A percentile compares a stretch with the other conserved stretches of the same genome.
Evolutionary conservation across 73 alveolate genomes (phyloP).

Genomic region (Paramecium caudatum): DNA sequence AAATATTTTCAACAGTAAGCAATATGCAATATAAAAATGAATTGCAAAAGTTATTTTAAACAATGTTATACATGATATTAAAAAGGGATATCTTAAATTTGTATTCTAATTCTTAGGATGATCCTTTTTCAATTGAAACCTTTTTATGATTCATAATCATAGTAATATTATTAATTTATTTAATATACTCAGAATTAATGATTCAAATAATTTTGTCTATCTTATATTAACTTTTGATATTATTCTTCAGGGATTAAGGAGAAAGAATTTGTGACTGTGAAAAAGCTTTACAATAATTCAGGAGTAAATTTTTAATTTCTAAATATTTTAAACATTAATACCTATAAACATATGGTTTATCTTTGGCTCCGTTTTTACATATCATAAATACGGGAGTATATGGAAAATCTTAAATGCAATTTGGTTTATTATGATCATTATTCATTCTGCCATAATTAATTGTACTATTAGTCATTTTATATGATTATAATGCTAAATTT

Average conservation of each 20-base stretch:
- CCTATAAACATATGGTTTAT: conserved; percentile 63
- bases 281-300: conserved; percentile 29
- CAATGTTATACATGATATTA: conserved; percentile 29
- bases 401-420: conserved; percentile 55
- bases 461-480: not conserved
- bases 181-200: no score
- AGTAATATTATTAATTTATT: no score
- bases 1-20: conserved; percentile 4
- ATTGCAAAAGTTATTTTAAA: conserved; percentile 24
- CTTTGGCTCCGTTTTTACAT: conserved; percentile 62
- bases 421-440: conserved; percentile 55
- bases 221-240: not conserved
- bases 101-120: conserved; percentile 10
- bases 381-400: conserved; percentile 75
- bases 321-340: not conserved
- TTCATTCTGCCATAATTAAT: conserved; percentile 65
- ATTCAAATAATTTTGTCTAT: no score
- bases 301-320: conserved; percentile 59
- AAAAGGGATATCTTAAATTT: conserved; percentile 43
- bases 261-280: not conserved
- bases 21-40: conserved; percentile 31
- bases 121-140: conserved; percentile 38
- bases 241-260: conserved; percentile 36
- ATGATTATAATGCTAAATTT: conserved; percentile 69
- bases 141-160: conserved; percentile 66